These are phyloP conservation scores for Magnolia kwangsiensis DNA, from an alignment of 164 flowering plant genomes.

Conservation along the genomic window DNA sequence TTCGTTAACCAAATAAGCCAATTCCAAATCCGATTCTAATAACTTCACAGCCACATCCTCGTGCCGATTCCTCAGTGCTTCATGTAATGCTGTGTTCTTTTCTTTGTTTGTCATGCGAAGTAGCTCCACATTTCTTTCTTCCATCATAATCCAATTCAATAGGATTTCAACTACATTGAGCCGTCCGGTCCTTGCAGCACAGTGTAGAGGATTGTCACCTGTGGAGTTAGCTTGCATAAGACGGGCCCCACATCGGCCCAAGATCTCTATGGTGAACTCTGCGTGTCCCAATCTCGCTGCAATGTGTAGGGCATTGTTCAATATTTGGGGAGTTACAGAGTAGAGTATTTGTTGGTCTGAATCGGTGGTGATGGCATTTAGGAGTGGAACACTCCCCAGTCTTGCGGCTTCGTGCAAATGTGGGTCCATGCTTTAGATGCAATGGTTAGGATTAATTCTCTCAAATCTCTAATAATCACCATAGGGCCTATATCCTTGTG, in stretches of 20 bases:
- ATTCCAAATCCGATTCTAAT: not conserved
- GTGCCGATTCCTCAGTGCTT: slow-evolving; percentile 4
- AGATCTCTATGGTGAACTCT: not conserved
- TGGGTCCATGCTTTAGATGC: not conserved
- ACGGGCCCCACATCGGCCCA: not conserved
- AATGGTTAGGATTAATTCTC: not conserved
- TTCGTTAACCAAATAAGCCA: not conserved
- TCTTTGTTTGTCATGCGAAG: slow-evolving; percentile 2
- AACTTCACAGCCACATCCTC: not conserved
- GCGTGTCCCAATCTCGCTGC: slow-evolving; percentile 6
- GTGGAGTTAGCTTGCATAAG: not conserved
- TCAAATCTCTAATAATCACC: not conserved
- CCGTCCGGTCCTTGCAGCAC: slow-evolving; percentile 4
- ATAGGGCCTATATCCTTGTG: not conserved
- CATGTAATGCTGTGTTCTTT: slow-evolving; percentile 11
- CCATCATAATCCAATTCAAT: not conserved
- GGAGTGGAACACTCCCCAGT: not conserved
- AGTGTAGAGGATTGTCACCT: slow-evolving; percentile 7
- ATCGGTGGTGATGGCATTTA: not conserved
- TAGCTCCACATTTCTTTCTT: not conserved
- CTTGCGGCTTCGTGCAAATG: slow-evolving; percentile 1
- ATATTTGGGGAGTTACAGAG: not conserved
- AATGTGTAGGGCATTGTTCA: slow-evolving; percentile 2
- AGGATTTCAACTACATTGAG: slow-evolving; percentile 3
- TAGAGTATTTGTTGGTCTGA: not conserved